phyloP scores from a whole-genome alignment of 192 early-diverging fungal genomes.

The Entomortierella parvispora region DNA sequence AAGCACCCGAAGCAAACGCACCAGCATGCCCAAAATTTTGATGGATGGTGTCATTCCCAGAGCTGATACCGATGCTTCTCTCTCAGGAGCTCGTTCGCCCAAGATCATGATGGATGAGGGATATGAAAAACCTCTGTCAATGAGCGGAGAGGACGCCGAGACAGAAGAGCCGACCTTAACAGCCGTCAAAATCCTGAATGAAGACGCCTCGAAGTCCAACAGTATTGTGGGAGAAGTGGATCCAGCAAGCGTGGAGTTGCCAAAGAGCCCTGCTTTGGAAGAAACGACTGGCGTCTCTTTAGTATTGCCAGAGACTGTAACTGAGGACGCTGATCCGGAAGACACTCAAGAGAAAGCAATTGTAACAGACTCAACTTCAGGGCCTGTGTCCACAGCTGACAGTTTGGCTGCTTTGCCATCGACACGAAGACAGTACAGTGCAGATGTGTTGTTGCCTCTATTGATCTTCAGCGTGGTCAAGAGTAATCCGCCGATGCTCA shows the following conservation, averaged over 20 bases:
- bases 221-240: background rate
- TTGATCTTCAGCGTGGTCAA: constrained; percentile 75
- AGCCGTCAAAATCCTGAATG: background rate
- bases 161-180: background rate
- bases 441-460: constrained; percentile 74
- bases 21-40: constrained; percentile 28
- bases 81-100: background rate
- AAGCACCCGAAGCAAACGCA: constrained; percentile 2
- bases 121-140: constrained; percentile 10
- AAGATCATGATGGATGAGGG: constrained; percentile 44
- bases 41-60: constrained; percentile 33
- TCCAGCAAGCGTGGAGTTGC: constrained; percentile 19
- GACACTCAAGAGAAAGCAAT: background rate
- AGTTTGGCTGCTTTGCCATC: background rate
- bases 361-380: background rate
- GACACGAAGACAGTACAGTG: constrained; percentile 50
- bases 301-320: too few species aligned
- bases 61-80: background rate
- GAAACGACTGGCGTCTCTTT: background rate
- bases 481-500: constrained; percentile 72
- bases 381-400: background rate
- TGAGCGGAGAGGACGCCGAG: background rate
- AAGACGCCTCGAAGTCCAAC: background rate
- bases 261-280: constrained; percentile 15
- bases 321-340: too few species aligned